Conservation (phyloP, 306 rosid species). For the Cajanus cajan region DNA sequence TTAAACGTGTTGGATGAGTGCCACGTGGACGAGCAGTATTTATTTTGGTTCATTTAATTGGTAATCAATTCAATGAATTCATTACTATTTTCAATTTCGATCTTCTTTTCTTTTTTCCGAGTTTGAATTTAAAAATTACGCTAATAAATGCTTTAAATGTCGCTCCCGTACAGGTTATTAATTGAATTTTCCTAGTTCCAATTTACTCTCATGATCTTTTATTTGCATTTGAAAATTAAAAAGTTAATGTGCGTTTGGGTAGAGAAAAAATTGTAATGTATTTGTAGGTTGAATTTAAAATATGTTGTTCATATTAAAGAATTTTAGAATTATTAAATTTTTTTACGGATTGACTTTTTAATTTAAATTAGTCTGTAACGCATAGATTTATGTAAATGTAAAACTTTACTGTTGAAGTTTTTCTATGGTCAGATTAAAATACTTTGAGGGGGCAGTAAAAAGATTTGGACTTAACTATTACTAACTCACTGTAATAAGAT, state of each 20-base stretch:
- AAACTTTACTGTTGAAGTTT: no score
- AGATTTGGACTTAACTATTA: no score
- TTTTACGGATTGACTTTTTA: no score
- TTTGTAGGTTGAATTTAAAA: not conserved
- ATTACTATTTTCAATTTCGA: not conserved
- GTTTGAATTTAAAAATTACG: not conserved
- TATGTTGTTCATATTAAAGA: not conserved
- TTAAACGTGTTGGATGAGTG: not conserved
- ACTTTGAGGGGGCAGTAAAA: no score
- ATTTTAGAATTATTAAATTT: no score
- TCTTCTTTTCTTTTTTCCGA: no score
- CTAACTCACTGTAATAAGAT: no score
- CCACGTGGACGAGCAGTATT: not conserved
- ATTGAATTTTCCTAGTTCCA: not conserved
- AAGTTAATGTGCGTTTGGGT: not conserved
- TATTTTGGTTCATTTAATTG: not conserved
- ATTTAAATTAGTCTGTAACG: no score
- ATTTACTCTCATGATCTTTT: not conserved
- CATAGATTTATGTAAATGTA: no score
- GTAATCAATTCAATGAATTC: not conserved
- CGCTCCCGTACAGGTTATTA: not conserved
- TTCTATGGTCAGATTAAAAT: no score
- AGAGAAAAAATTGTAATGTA: not conserved
- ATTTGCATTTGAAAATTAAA: not conserved
- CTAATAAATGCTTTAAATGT: slow-evolving; percentile 1